Evolutionary conservation across 2,329 filamentous ascomycete species (phyloP), one percentile per base, ranked within the genome.

Genomic region (Nectriaceae sp.): DNA sequence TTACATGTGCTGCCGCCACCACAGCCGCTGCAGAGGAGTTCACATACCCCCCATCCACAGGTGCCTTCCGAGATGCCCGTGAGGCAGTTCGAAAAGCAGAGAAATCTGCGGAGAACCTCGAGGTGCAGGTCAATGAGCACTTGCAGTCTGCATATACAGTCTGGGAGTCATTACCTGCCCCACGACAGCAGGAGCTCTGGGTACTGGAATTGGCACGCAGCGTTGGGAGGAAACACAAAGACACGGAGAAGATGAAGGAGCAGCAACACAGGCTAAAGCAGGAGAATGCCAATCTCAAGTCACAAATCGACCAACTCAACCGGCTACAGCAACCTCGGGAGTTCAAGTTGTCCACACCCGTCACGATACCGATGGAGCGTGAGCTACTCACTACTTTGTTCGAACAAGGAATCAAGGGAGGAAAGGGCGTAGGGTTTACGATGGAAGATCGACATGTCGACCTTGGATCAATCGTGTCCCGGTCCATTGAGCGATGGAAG

Each of bases 81-180:
- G 76, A 79, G 18, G 71, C 71, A 11, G 65, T 79, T 1, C 74
- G 71, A 42, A 75, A 68, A 42, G 78, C 76, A 0, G 76, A 82
- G 54, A 72, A 71, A 57, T 64, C 72, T 52, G 87, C 75, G 36
- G 81, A 77, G 54, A 69, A 74, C 21, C 78, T 93, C 42, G 85
- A 90, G 54, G 82, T 83, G 43, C 84, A 87, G 56, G 81, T 92
- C 24, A 75, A 81, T 35, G 79, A 87, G 49, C 93, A 97, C 65
- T 68, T 96, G 5, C 80, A 88, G n/a, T 82, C 85, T 13, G 85
- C 89, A 1, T 96, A 85, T 65, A 77, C 80, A 5, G 86, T 89
- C 36, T 97, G 92, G 92, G 82, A 82, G 43, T 75, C 75, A 2
- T 74, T 94, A 21, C 70, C 84, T 0, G 55, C 67, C 2, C 77